These are phyloP conservation scores for Naematelia aurantialba DNA, from an alignment of 768 basidiomycete species.

Conservation along the genomic window DNA sequence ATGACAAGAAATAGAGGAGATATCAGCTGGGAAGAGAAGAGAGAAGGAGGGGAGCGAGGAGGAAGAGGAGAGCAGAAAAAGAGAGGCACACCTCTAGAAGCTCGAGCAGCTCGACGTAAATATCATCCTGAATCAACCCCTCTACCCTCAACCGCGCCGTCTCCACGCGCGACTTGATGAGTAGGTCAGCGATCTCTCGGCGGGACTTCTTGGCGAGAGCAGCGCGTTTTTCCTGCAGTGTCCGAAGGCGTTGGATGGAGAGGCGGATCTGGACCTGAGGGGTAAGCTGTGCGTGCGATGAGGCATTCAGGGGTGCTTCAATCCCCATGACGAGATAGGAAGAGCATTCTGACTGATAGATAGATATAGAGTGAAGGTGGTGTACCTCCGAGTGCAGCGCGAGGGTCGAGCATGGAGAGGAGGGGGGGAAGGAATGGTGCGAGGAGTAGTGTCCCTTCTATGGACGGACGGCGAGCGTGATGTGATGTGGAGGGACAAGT, in stretches of 20 bases:
- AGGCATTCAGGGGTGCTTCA: neutral
- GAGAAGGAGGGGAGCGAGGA: neutral
- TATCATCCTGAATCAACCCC: slow-evolving; percentile 40
- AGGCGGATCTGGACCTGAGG: slow-evolving; percentile 57
- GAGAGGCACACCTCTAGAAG: slow-evolving; percentile 61
- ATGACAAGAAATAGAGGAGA: too few species aligned
- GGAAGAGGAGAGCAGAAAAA: neutral
- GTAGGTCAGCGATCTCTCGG: slow-evolving; percentile 49
- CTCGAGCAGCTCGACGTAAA: slow-evolving; percentile 68
- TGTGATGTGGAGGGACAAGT: too few species aligned
- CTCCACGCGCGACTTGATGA: slow-evolving; percentile 55
- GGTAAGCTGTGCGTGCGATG: too few species aligned
- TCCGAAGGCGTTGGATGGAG: slow-evolving; percentile 78
- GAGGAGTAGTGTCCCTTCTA: too few species aligned
- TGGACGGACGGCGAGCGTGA: too few species aligned
- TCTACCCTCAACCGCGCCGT: slow-evolving; percentile 50
- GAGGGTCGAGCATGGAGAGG: neutral
- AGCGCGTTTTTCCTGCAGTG: slow-evolving; percentile 74
- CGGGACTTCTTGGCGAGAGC: slow-evolving; percentile 68
- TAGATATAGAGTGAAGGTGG: neutral
- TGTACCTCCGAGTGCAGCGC: neutral
- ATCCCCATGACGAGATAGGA: neutral
- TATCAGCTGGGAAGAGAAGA: neutral
- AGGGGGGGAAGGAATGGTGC: neutral
- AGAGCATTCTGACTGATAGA: neutral